A percentile compares a stretch with the other conserved stretches of the same genome.
Evolutionary conservation across 352 stramenopile genomes (phyloP).

Genomic region (Pythium folliculosum): DNA sequence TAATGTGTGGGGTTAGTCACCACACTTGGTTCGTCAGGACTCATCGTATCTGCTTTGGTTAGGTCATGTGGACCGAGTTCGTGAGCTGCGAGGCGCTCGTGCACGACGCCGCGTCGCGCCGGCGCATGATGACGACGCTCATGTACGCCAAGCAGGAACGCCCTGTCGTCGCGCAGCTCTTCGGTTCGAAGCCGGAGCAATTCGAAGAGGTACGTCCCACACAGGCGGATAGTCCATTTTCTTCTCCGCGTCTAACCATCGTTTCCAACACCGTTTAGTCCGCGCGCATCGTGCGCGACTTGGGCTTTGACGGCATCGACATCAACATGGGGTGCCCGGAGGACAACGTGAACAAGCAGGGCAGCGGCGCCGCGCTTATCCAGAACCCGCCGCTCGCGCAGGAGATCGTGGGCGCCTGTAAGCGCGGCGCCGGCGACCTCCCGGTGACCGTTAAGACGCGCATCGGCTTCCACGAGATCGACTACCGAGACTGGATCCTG

Average conservation of each 20-base stretch:
- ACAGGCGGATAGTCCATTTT: background rate
- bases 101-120: slow-evolving; percentile 53
- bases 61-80: slow-evolving; percentile 74
- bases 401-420: slow-evolving; percentile 67
- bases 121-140: slow-evolving; percentile 79
- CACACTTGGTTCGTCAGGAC: too few relatives aligned
- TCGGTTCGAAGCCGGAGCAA: slow-evolving; percentile 84
- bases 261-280: slow-evolving; percentile 37
- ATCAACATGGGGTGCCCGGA: slow-evolving; percentile 89
- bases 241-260: background rate
- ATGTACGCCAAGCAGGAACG: slow-evolving; percentile 73
- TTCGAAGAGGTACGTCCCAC: slow-evolving; percentile 69
- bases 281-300: slow-evolving; percentile 69
- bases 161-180: slow-evolving; percentile 79
- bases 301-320: slow-evolving; percentile 85
- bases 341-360: slow-evolving; percentile 78
- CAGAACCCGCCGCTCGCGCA: slow-evolving; percentile 58
- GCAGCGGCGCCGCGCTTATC: slow-evolving; percentile 70
- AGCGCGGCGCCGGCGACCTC: slow-evolving; percentile 60
- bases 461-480: slow-evolving; percentile 76
- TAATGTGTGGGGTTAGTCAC: background rate
- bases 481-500: slow-evolving; percentile 79
- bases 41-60: background rate
- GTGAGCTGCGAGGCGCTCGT: slow-evolving; percentile 84
- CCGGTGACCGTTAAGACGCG: slow-evolving; percentile 82